Evolutionary conservation across 2,329 filamentous ascomycete species (phyloP).

Genomic region (Mycosphaerelloides madeirae): DNA sequence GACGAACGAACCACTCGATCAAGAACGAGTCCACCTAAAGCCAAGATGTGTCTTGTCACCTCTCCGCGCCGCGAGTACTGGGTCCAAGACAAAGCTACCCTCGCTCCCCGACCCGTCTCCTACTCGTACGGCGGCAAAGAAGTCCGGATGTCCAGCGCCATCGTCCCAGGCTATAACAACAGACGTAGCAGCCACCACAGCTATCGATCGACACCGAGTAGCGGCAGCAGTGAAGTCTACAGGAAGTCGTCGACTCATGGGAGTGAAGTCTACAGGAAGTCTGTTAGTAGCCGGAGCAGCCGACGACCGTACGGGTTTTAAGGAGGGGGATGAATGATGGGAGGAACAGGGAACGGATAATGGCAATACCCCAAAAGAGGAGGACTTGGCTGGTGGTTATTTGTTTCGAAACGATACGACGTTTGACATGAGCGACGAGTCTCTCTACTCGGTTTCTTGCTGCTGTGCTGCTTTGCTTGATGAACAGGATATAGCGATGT

Average conservation of each 20-base stretch:
- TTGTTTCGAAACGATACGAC: too few species aligned
- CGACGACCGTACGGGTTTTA: too few species aligned
- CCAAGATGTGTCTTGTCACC: slow-evolving; percentile 30
- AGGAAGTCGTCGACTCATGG: slow-evolving; percentile 15
- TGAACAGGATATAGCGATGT: too few species aligned
- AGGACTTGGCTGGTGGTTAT: too few species aligned
- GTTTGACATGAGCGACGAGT: too few species aligned
- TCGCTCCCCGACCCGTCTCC: slow-evolving; percentile 29
- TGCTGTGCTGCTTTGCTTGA: too few species aligned
- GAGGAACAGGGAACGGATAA: background rate
- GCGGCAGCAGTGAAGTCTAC: slow-evolving; percentile 21
- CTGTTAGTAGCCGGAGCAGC: too few species aligned
- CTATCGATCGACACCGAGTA: slow-evolving; percentile 15
- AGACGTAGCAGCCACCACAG: slow-evolving; percentile 20
- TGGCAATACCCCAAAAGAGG: too few species aligned
- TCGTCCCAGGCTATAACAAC: slow-evolving; percentile 14
- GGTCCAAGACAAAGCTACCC: slow-evolving; percentile 18
- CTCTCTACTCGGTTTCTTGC: too few species aligned
- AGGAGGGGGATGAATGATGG: background rate
- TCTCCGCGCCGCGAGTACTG: slow-evolving; percentile 18
- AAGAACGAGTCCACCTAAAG: too few species aligned
- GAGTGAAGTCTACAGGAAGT: too few species aligned
- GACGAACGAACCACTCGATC: too few species aligned
- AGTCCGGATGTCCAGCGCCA: slow-evolving; percentile 17
- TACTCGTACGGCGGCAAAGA: slow-evolving; percentile 28